A percentile compares a stretch with the other conserved stretches of the same genome.
Conservation (phyloP, 148 eudicot species). For the Vaccinium vitisidaea region DNA sequence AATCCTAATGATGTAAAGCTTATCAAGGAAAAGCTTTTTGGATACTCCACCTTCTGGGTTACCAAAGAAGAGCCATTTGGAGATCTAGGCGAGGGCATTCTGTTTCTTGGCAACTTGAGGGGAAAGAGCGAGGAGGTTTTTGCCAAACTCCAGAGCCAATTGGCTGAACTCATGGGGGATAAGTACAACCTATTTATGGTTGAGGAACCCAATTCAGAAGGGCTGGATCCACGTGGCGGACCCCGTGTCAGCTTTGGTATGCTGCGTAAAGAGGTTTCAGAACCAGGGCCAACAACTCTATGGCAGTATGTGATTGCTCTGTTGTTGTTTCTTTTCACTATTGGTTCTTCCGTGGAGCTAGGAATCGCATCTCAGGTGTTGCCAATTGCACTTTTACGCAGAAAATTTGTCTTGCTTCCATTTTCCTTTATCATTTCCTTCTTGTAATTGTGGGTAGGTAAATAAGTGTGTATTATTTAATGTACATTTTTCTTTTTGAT, state of each 20-base stretch:
- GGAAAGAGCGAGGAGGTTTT: constrained; percentile 87
- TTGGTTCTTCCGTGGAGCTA: constrained; percentile 96
- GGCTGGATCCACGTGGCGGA: constrained; percentile 94
- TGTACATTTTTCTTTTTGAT: constrained; percentile 1
- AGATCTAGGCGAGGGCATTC: constrained; percentile 91
- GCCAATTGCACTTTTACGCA: not conserved
- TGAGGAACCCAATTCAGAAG: constrained; percentile 97
- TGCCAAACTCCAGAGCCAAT: constrained; percentile 80
- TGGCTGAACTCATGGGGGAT: constrained; percentile 76
- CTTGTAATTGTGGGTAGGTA: not conserved
- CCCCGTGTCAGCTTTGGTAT: constrained; percentile 98
- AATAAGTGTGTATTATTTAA: not conserved
- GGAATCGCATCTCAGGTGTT: constrained; percentile 99
- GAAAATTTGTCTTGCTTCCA: not conserved
- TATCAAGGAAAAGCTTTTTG: constrained; percentile 87
- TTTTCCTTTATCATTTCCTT: constrained; percentile 2
- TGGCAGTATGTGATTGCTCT: constrained; percentile 98
- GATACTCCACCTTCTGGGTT: constrained; percentile 98
- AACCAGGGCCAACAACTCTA: constrained; percentile 87
- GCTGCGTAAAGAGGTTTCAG: constrained; percentile 96
- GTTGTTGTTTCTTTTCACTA: constrained; percentile 80
- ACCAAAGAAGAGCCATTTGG: constrained; percentile 98
- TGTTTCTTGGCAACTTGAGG: constrained; percentile 93
- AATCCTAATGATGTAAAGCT: constrained; percentile 88
- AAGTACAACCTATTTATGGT: constrained; percentile 96